phyloP scores from a whole-genome alignment of 1,139 yeast species.

The Saccharomycopsis crataegensis region DNA sequence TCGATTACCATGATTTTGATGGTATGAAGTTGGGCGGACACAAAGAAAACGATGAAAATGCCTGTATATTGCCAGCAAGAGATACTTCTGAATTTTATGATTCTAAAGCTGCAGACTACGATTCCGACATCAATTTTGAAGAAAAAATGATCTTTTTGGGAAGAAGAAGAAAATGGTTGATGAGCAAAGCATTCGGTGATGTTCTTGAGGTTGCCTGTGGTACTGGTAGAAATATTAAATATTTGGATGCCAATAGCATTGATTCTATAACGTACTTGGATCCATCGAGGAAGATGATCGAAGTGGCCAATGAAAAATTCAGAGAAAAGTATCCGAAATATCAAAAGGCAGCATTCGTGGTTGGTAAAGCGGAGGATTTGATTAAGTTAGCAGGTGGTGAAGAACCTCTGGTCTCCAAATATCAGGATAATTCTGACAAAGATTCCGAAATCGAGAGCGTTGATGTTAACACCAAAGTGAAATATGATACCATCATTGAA shows the following conservation, averaged over 20 bases:
- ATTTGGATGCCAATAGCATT: constrained; percentile 51
- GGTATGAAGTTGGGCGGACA: constrained; percentile 44
- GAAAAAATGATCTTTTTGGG: constrained; percentile 81
- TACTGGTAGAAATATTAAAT: constrained; percentile 86
- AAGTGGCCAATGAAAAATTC: constrained; percentile 70
- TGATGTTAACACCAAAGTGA: constrained; percentile 30
- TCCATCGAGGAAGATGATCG: constrained; percentile 79
- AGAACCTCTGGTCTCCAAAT: constrained; percentile 8
- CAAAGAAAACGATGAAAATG: constrained; percentile 30
- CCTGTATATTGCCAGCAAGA: constrained; percentile 53
- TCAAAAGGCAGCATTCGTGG: constrained; percentile 73
- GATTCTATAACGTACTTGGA: constrained; percentile 79
- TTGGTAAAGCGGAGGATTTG: constrained; percentile 87
- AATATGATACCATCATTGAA: constrained; percentile 87
- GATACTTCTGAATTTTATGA: constrained; percentile 86
- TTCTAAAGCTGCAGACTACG: constrained; percentile 71
- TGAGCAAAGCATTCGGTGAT: constrained; percentile 75
- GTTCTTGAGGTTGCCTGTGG: constrained; percentile 94
- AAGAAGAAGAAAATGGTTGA: constrained; percentile 72
- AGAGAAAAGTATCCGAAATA: constrained; percentile 56
- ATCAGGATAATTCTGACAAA: constrained; percentile 11
- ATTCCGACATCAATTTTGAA: constrained; percentile 77
- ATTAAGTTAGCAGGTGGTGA: constrained; percentile 41
- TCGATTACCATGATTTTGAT: constrained; percentile 29
- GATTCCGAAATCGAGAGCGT: constrained; percentile 8